Conservation (phyloP, 805 yeast genomes). For the Komagataella mondaviorum region DNA sequence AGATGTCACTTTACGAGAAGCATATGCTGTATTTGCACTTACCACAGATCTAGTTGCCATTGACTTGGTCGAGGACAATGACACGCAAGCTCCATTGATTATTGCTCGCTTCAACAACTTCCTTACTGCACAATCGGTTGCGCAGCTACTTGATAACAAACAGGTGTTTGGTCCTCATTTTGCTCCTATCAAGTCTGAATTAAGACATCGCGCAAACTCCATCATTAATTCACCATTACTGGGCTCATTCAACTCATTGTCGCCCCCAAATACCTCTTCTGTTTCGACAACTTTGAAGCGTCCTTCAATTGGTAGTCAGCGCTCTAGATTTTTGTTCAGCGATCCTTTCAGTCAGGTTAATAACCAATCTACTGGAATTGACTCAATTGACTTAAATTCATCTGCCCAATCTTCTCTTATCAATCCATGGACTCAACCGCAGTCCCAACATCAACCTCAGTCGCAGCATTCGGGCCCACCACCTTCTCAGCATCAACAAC, state of each 20-base stretch:
- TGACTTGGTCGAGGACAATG: slow-evolving; percentile 20
- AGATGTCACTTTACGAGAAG: slow-evolving; percentile 55
- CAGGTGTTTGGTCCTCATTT: slow-evolving; percentile 37
- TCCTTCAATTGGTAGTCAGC: slow-evolving; percentile 40
- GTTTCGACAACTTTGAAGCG: slow-evolving; percentile 20
- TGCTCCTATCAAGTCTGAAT: slow-evolving; percentile 17
- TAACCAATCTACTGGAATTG: slow-evolving; percentile 4
- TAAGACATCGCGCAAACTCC: slow-evolving; percentile 3
- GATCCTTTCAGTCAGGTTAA: slow-evolving; percentile 33
- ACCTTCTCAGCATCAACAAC: slow-evolving; percentile 2
- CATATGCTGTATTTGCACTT: slow-evolving; percentile 51
- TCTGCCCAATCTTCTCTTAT: slow-evolving; percentile 1
- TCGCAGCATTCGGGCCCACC: slow-evolving; percentile 2
- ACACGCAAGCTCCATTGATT: slow-evolving; percentile 8
- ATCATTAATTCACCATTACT: slow-evolving; percentile 1
- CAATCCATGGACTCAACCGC: slow-evolving; percentile 2
- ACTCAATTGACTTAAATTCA: slow-evolving; percentile 7
- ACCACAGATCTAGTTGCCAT: slow-evolving; percentile 47
- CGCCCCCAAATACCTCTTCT: slow-evolving; percentile 2
- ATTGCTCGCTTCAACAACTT: slow-evolving; percentile 31
- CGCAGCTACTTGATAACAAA: slow-evolving; percentile 25
- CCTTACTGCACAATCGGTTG: slow-evolving; percentile 26
- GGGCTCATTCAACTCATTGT: not conserved
- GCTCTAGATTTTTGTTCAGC: slow-evolving; percentile 58
- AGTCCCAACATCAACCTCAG: slow-evolving; percentile 4